Evolutionary conservation across 441 rosid species (phyloP).

Genomic region (Pelargonium cotyledonis): DNA sequence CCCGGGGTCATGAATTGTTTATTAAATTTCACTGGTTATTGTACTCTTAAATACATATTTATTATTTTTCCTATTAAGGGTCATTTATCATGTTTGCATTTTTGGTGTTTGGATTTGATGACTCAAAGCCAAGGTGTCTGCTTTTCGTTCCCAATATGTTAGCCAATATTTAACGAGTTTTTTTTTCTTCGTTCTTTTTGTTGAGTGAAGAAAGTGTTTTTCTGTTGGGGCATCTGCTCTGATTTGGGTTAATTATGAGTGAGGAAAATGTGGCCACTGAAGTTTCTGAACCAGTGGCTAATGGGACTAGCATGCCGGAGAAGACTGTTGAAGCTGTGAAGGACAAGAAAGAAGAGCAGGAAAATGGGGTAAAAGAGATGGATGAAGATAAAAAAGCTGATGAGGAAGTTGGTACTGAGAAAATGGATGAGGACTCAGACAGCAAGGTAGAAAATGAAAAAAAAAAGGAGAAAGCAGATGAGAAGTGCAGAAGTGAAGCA

Average conservation of each 20-base stretch:
- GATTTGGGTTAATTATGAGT: slow-evolving; percentile 43
- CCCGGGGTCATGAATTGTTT: background rate
- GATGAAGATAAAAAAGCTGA: slow-evolving; percentile 22
- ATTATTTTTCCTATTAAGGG: background rate
- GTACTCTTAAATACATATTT: background rate
- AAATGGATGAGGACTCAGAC: slow-evolving; percentile 21
- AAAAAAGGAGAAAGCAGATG: slow-evolving; percentile 20
- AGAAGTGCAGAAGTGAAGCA: background rate
- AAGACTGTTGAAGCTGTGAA: slow-evolving; percentile 23
- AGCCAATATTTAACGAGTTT: background rate
- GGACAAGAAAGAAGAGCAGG: slow-evolving; percentile 26
- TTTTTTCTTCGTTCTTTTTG: background rate
- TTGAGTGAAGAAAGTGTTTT: slow-evolving; percentile 3
- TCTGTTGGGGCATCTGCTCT: slow-evolving; percentile 15
- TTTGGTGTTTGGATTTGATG: background rate
- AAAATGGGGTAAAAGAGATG: slow-evolving; percentile 26
- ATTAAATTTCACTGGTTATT: background rate
- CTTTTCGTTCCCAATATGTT: background rate
- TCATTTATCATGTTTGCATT: background rate
- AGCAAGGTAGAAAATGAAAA: slow-evolving; percentile 15
- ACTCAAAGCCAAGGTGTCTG: background rate
- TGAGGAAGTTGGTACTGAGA: slow-evolving; percentile 27
- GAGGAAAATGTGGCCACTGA: slow-evolving; percentile 47
- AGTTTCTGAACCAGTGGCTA: slow-evolving; percentile 40
- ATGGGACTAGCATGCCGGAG: slow-evolving; percentile 36